phyloP scores from a whole-genome alignment of 2,329 filamentous ascomycete species.

The Aspergillus piperis region DNA sequence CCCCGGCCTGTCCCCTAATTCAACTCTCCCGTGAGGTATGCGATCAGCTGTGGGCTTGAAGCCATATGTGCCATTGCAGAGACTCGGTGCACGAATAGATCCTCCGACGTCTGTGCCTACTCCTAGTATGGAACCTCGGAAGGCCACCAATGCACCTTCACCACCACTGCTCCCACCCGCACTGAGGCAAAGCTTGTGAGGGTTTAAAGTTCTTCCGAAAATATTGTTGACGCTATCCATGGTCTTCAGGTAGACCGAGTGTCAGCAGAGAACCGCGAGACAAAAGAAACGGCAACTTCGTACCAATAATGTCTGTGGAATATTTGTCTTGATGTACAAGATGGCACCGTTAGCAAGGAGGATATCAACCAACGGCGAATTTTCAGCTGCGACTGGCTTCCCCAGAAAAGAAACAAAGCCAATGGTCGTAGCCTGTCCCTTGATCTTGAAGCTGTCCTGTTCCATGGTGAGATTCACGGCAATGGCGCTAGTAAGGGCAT shows the following conservation, averaged over 20 bases:
- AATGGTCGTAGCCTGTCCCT: conserved; percentile 15
- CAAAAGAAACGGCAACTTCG: background rate
- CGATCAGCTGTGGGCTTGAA: conserved; percentile 38
- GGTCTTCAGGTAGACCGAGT: conserved; percentile 20
- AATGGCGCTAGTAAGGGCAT: background rate
- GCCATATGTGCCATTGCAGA: conserved; percentile 39
- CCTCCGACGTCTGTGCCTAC: conserved; percentile 41
- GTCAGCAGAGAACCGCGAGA: background rate
- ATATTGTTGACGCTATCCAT: conserved; percentile 33
- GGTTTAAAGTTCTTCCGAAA: conserved; percentile 32
- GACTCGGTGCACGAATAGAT: conserved; percentile 40
- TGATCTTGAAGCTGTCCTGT: conserved; percentile 14
- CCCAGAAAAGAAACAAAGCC: conserved; percentile 30
- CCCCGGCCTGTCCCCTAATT: conserved; percentile 21
- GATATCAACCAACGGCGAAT: conserved; percentile 28
- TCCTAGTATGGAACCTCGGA: conserved; percentile 39
- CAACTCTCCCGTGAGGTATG: conserved; percentile 33
- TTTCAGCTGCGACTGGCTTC: conserved; percentile 16
- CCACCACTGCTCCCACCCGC: conserved; percentile 36
- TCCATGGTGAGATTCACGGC: background rate
- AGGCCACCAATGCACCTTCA: conserved; percentile 39
- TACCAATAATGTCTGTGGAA: conserved; percentile 38
- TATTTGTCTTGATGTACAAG: conserved; percentile 37
- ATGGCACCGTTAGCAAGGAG: conserved; percentile 31
- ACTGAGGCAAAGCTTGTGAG: conserved; percentile 29